phyloP scores from a whole-genome alignment of 441 rosid species.

The Gossypium aridum region DNA sequence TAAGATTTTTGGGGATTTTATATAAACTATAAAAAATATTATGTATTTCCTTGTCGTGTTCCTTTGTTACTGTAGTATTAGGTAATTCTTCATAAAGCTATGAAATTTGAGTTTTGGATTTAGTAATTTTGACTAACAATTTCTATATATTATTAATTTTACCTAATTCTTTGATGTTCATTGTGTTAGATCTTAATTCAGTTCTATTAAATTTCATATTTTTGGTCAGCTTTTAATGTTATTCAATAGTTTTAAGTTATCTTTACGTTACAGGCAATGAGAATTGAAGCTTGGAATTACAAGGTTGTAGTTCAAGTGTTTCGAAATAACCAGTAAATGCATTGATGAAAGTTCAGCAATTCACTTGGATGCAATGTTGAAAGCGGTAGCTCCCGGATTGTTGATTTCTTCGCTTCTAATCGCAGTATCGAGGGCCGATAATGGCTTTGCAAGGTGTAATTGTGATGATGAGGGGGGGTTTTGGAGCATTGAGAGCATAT shows the following conservation, averaged over 20 bases:
- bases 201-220: conserved; percentile 5
- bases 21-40: not conserved
- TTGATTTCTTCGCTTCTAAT: conserved; percentile 38
- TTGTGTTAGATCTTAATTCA: conserved; percentile 18
- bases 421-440: conserved; percentile 35
- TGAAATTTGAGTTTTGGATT: conserved; percentile 2
- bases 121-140: not conserved
- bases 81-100: not conserved
- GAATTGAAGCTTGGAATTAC: conserved; percentile 14
- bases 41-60: conserved; percentile 1
- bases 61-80: conserved; percentile 12
- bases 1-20: not conserved
- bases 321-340: conserved; percentile 20
- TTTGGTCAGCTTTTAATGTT: conserved; percentile 7
- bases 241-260: not conserved
- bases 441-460: conserved; percentile 54
- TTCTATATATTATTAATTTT: not conserved
- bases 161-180: not conserved
- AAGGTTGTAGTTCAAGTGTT: conserved; percentile 13
- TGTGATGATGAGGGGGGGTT: conserved; percentile 84
- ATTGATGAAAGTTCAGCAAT: conserved; percentile 26
- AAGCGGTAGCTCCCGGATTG: conserved; percentile 38
- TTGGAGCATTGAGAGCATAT: conserved; percentile 75
- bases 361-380: conserved; percentile 47
- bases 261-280: conserved; percentile 14